phyloP scores from a whole-genome alignment of 2,329 filamentous ascomycete species.

The Colletotrichum noveboracense region DNA sequence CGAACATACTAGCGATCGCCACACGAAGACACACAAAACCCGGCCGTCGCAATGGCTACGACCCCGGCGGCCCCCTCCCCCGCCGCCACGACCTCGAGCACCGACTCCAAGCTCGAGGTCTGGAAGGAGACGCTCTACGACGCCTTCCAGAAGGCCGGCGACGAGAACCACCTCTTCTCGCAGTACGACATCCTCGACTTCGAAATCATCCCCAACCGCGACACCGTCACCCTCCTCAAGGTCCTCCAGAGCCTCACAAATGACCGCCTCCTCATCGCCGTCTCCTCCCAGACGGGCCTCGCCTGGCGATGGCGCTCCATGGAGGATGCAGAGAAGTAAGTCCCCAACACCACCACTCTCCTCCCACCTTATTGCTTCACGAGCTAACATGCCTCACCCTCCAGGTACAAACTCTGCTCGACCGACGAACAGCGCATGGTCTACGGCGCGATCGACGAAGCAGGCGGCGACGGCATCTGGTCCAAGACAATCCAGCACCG shows the following conservation, averaged over 20 bases:
- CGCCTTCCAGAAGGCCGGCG: slow-evolving; percentile 54
- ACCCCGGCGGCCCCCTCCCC: slow-evolving; percentile 10
- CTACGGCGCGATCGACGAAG: slow-evolving; percentile 87
- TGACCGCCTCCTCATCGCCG: slow-evolving; percentile 63
- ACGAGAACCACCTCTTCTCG: slow-evolving; percentile 55
- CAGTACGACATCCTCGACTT: slow-evolving; percentile 64
- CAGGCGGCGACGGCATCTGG: slow-evolving; percentile 88
- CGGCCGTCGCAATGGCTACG: slow-evolving; percentile 12
- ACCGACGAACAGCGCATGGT: slow-evolving; percentile 83
- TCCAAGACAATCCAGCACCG: slow-evolving; percentile 81
- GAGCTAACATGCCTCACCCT: not conserved
- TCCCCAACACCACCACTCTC: not conserved
- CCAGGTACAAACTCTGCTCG: slow-evolving; percentile 62
- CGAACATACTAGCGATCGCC: not conserved
- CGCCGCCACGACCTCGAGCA: slow-evolving; percentile 20
- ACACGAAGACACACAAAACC: not conserved
- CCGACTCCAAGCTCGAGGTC: slow-evolving; percentile 49
- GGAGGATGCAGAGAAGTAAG: slow-evolving; percentile 67
- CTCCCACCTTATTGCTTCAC: not conserved
- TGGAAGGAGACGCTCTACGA: slow-evolving; percentile 64
- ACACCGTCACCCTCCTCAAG: slow-evolving; percentile 58
- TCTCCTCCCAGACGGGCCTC: slow-evolving; percentile 47
- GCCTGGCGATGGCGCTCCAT: slow-evolving; percentile 64
- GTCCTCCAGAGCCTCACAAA: slow-evolving; percentile 64
- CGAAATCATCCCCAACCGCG: slow-evolving; percentile 61